Evolutionary conservation across 345 rosid genomes (phyloP).

Genomic region (Corchorus olitorius): DNA sequence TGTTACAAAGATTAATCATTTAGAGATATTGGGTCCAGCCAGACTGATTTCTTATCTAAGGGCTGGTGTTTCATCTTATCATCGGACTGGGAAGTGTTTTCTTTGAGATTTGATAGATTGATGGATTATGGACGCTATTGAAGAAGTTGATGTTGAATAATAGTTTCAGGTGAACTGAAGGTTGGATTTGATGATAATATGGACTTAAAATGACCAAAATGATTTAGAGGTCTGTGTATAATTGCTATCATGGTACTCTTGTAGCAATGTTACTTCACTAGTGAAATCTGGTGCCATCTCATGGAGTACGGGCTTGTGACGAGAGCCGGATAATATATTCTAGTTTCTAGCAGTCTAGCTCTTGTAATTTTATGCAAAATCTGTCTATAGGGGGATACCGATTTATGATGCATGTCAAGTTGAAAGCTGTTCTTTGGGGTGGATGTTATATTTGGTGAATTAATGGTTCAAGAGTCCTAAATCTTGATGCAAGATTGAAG

Average conservation of each 20-base stretch:
- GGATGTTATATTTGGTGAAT: not conserved
- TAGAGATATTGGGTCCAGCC: constrained; percentile 13
- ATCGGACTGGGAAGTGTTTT: not conserved
- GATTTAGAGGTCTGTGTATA: not conserved
- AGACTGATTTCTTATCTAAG: constrained; percentile 8
- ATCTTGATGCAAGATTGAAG: not conserved
- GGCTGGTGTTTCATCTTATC: constrained; percentile 12
- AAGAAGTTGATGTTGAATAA: constrained; percentile 6
- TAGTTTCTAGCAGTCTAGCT: not conserved
- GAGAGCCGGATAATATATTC: not conserved
- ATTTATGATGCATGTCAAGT: not conserved
- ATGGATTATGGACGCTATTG: not conserved
- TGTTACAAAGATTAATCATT: constrained; percentile 22
- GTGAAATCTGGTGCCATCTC: not conserved
- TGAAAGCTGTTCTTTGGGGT: not conserved
- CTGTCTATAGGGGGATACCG: not conserved
- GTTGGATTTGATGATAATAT: not conserved
- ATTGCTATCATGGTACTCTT: not conserved
- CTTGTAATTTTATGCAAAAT: constrained; percentile 5
- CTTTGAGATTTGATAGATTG: constrained; percentile 3
- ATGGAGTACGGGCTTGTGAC: not conserved
- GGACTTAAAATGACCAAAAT: not conserved
- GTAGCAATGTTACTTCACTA: not conserved
- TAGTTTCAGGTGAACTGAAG: constrained; percentile 6
- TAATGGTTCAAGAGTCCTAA: not conserved